Percentiles rank a stretch among this genome's conserved stretches.
These are phyloP conservation scores for Sphaerulina vaccinii DNA, from an alignment of 2,329 filamentous ascomycete species.

Conservation along the genomic window DNA sequence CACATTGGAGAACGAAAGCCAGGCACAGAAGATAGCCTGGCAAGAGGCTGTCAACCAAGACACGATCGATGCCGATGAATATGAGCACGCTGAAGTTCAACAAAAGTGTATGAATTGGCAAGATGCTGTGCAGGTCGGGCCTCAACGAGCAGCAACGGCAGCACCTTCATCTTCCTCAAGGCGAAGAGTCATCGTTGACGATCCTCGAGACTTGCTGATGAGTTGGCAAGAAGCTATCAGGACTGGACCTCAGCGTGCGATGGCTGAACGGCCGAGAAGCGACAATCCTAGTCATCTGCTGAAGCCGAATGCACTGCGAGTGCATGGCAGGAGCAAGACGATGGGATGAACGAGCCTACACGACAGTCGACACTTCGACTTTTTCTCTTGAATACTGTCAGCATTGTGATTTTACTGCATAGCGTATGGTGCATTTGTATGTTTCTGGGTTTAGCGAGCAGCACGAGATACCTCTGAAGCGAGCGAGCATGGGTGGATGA, in stretches of 20 bases:
- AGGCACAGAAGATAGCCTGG: slow-evolving; percentile 4
- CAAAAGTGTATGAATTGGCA: slow-evolving; percentile 9
- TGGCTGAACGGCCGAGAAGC: not conserved
- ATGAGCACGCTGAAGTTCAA: not conserved
- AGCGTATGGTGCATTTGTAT: slow-evolving; percentile 11
- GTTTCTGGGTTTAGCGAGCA: not conserved
- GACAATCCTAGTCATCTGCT: not conserved
- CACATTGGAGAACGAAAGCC: slow-evolving; percentile 5
- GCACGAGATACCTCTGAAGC: slow-evolving; percentile 19
- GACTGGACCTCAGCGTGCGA: not conserved
- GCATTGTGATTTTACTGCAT: slow-evolving; percentile 6
- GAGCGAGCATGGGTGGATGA: slow-evolving; percentile 7
- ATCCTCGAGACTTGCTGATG: slow-evolving; percentile 8
- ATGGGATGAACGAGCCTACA: not conserved
- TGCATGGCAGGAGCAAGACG: not conserved
- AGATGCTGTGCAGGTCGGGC: not conserved
- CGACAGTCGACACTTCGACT: not conserved
- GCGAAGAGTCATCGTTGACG: slow-evolving; percentile 3
- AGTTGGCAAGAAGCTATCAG: slow-evolving; percentile 8
- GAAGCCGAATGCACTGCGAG: not conserved
- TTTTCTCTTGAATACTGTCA: not conserved
- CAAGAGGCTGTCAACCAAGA: not conserved
- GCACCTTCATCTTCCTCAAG: not conserved
- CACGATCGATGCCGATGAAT: not conserved
- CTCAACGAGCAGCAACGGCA: not conserved